A percentile compares a stretch with the other conserved stretches of the same genome.
Conservation (phyloP, 805 yeast genomes). For the Cyberlindnera mississippiensis region DNA sequence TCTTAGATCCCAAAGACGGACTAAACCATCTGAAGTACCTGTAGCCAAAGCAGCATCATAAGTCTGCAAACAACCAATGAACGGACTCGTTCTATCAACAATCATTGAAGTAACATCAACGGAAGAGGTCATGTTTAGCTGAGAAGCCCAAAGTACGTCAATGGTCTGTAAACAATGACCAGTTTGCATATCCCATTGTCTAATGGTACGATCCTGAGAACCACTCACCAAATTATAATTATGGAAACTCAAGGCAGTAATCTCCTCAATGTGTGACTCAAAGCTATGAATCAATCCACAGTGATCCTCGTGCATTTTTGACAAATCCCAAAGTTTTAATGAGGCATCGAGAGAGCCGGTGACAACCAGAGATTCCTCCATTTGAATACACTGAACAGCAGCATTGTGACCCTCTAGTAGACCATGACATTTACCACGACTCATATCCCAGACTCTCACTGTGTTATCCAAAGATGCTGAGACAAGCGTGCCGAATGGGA, state of each 20-base stretch:
- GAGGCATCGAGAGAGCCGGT: slow-evolving; percentile 64
- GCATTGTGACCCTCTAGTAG: slow-evolving; percentile 58
- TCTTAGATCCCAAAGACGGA: slow-evolving; percentile 73
- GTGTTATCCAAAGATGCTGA: slow-evolving; percentile 76
- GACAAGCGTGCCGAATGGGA: slow-evolving; percentile 72
- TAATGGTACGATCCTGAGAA: slow-evolving; percentile 64
- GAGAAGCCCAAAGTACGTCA: slow-evolving; percentile 61
- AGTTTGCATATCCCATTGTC: slow-evolving; percentile 69
- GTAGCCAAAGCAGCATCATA: slow-evolving; percentile 75
- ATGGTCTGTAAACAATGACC: slow-evolving; percentile 69
- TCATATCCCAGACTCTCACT: slow-evolving; percentile 80
- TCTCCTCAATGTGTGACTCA: slow-evolving; percentile 63
- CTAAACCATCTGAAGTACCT: slow-evolving; percentile 73
- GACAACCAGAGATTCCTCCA: slow-evolving; percentile 46
- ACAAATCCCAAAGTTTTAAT: slow-evolving; percentile 56
- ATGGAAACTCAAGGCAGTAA: slow-evolving; percentile 57
- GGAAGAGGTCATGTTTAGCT: slow-evolving; percentile 19
- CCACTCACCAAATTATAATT: slow-evolving; percentile 59
- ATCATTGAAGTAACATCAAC: slow-evolving; percentile 11
- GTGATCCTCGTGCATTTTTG: slow-evolving; percentile 27
- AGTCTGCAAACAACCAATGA: slow-evolving; percentile 65
- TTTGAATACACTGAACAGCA: slow-evolving; percentile 54
- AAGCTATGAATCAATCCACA: slow-evolving; percentile 43
- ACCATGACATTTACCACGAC: slow-evolving; percentile 47
- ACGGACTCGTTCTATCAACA: slow-evolving; percentile 31